A percentile compares a stretch with the other conserved stretches of the same genome.
These are phyloP conservation scores for Hypoxylon sp. DNA, from an alignment of 2,329 filamentous ascomycete genomes.

Conservation along the genomic window DNA sequence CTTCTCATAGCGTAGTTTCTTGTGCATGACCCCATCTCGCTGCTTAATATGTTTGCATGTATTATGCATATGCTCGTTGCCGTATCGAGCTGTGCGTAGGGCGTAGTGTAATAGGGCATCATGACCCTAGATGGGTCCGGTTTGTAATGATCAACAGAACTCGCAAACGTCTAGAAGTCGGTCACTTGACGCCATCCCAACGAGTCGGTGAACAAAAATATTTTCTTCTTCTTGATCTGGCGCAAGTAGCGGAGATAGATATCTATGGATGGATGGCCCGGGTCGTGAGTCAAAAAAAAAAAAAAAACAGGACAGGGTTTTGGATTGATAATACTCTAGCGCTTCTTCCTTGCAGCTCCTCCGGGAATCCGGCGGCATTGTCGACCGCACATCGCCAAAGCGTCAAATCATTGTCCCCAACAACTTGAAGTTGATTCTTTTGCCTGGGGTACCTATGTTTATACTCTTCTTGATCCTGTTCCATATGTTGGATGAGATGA, in stretches of 20 bases:
- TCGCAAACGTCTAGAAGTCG: conserved; percentile 2
- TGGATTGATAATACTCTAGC: conserved; percentile 6
- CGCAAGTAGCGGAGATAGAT: too few relatives aligned
- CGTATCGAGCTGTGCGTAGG: conserved; percentile 13
- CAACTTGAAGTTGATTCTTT: background rate
- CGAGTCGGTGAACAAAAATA: too few relatives aligned
- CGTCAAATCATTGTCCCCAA: conserved; percentile 6
- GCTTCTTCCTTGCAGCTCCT: conserved; percentile 8
- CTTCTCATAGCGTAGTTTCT: background rate
- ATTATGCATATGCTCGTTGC: conserved; percentile 20
- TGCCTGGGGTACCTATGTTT: too few relatives aligned
- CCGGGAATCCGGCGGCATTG: conserved; percentile 10
- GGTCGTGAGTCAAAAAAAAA: too few relatives aligned
- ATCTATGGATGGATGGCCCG: too few relatives aligned
- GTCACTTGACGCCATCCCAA: background rate
- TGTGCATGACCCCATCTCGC: conserved; percentile 2
- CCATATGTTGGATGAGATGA: too few relatives aligned
- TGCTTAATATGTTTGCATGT: conserved; percentile 16
- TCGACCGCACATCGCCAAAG: conserved; percentile 1
- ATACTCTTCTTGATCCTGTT: too few relatives aligned
- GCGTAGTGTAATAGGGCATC: conserved; percentile 12
- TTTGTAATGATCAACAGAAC: conserved; percentile 1
- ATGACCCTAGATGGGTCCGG: conserved; percentile 7
- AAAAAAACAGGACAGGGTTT: too few relatives aligned
- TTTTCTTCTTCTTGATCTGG: too few relatives aligned